Evolutionary conservation across 805 yeast genomes (phyloP).

Genomic region (Candida berthetii): DNA sequence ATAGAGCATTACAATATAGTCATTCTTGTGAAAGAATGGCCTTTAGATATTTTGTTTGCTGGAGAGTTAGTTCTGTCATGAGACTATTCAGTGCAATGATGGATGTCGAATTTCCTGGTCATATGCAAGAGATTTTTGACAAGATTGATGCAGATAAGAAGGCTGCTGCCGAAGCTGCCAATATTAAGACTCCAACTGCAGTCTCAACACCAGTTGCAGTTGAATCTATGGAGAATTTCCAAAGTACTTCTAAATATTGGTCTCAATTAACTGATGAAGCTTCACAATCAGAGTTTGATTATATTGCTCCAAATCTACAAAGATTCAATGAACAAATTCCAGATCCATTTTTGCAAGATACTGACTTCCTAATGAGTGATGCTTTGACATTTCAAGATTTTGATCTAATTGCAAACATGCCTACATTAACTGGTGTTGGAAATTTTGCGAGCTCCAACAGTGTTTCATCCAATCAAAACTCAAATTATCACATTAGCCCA

Average conservation of each 20-base stretch:
- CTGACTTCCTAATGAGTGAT: background rate
- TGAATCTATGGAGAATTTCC: background rate
- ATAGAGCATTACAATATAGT: conserved; percentile 13
- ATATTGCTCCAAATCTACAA: conserved; percentile 17
- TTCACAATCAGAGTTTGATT: conserved; percentile 21
- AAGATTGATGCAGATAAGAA: background rate
- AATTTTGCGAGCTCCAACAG: background rate
- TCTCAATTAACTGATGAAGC: conserved; percentile 15
- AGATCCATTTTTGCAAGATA: conserved; percentile 18
- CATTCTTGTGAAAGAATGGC: conserved; percentile 11
- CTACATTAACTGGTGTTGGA: background rate
- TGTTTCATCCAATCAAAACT: no score
- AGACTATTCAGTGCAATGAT: conserved; percentile 16
- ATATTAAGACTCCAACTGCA: background rate
- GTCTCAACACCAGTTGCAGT: background rate
- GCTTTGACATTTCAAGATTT: conserved; percentile 1
- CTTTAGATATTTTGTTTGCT: conserved; percentile 18
- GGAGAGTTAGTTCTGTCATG: conserved; percentile 20
- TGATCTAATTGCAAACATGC: background rate
- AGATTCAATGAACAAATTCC: conserved; percentile 9
- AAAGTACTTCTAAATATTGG: conserved; percentile 13
- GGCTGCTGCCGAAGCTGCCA: background rate
- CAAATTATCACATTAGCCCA: background rate
- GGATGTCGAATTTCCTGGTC: conserved; percentile 4
- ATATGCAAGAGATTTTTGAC: background rate